These are phyloP conservation scores for Trypanosoma caninum DNA, from an alignment of 208 protist genomes.

Conservation along the genomic window DNA sequence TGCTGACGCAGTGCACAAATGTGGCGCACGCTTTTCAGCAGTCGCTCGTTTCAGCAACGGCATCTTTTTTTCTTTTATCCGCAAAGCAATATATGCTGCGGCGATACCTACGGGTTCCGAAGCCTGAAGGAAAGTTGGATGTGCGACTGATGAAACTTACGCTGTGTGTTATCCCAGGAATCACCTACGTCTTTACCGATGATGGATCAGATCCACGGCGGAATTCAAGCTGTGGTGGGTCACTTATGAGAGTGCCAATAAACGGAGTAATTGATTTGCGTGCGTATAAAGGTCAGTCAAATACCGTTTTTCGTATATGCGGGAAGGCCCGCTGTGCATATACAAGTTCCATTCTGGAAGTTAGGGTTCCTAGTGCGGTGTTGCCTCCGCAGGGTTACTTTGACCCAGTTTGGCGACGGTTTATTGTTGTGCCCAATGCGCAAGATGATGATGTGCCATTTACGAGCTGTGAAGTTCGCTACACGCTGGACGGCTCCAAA, in stretches of 20 bases:
- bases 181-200: neutral
- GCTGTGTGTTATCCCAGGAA: neutral
- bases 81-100: slow-evolving; percentile 12
- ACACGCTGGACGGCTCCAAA: slow-evolving; percentile 26
- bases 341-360: slow-evolving; percentile 1
- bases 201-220: slow-evolving; percentile 4
- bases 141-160: neutral
- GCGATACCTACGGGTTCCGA: slow-evolving; percentile 4
- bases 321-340: slow-evolving; percentile 15
- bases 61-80: slow-evolving; percentile 14
- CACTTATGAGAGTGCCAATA: neutral
- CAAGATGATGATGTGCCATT: neutral
- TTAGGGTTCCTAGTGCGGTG: neutral
- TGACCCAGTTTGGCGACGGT: slow-evolving; percentile 5
- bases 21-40: slow-evolving; percentile 18
- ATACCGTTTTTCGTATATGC: slow-evolving; percentile 4
- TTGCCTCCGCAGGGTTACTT: slow-evolving; percentile 1
- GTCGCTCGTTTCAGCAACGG: slow-evolving; percentile 14
- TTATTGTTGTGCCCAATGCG: neutral
- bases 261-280: slow-evolving; percentile 10
- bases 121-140: neutral
- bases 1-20: slow-evolving; percentile 16
- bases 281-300: neutral
- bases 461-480: slow-evolving; percentile 8
- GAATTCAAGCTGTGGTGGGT: neutral